These are phyloP conservation scores for Tetrahymena malaccensis DNA, from an alignment of 73 alveolate species.

Conservation along the genomic window DNA sequence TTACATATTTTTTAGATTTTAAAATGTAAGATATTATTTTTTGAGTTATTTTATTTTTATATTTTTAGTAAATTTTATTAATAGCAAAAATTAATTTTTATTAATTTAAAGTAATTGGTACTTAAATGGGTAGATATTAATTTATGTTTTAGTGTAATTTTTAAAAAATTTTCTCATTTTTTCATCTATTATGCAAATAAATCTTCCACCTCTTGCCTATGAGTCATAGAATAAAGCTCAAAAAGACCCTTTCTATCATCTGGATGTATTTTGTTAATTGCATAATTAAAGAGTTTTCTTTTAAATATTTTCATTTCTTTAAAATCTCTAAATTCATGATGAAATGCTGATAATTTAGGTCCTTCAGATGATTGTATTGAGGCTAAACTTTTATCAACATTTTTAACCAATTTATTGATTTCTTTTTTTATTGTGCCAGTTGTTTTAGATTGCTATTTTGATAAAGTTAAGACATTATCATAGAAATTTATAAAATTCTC, in stretches of 20 bases:
- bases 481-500: neutral
- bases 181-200: neutral
- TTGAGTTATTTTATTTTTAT: no score
- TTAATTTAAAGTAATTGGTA: no score
- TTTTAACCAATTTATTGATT: neutral
- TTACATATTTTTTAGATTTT: no score
- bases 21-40: no score
- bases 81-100: no score
- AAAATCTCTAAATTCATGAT: neutral
- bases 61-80: no score
- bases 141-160: no score
- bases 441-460: neutral
- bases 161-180: neutral
- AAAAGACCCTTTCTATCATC: neutral
- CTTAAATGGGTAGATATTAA: no score
- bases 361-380: neutral
- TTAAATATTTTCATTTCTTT: neutral
- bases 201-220: neutral
- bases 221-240: neutral
- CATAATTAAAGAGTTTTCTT: neutral
- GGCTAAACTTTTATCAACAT: neutral
- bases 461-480: neutral
- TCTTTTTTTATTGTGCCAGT: neutral
- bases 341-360: neutral
- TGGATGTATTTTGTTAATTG: neutral